phyloP scores from a whole-genome alignment of 371 early-diverging fungal species.

The Haplosporangium sp. region DNA sequence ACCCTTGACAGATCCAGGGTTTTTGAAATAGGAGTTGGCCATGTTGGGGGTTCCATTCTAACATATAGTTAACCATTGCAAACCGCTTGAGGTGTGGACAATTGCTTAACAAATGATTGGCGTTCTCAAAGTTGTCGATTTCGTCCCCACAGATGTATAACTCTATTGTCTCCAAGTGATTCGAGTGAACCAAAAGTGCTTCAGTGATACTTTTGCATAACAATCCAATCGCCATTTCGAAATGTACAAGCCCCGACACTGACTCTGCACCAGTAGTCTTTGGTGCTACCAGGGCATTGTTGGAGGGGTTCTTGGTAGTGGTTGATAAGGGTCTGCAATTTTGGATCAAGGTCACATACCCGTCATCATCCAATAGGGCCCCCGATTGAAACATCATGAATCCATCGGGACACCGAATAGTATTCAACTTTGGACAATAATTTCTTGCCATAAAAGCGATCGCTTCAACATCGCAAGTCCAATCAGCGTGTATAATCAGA shows the following conservation, averaged over 20 bases:
- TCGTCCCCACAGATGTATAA: constrained; percentile 27
- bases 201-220: not conserved
- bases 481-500: not conserved
- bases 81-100: constrained; percentile 7
- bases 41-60: constrained; percentile 4
- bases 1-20: not conserved
- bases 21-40: not conserved
- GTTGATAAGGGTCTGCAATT: constrained; percentile 1
- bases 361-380: not conserved
- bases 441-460: not conserved
- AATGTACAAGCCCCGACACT: not conserved
- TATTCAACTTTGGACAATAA: constrained; percentile 6
- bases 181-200: constrained; percentile 12
- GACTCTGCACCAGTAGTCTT: too few relatives aligned
- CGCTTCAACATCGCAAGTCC: not conserved
- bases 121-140: constrained; percentile 1
- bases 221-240: constrained; percentile 5
- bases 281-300: not conserved
- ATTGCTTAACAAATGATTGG: not conserved
- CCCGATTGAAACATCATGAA: not conserved
- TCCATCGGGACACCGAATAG: not conserved
- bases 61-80: not conserved
- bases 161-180: constrained; percentile 8
- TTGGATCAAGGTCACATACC: constrained; percentile 7
- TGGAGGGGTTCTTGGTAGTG: not conserved